Evolutionary conservation across 2,329 filamentous ascomycete genomes (phyloP), one percentile per base, ranked within the genome.

Genomic region (Penicillium sp.): DNA sequence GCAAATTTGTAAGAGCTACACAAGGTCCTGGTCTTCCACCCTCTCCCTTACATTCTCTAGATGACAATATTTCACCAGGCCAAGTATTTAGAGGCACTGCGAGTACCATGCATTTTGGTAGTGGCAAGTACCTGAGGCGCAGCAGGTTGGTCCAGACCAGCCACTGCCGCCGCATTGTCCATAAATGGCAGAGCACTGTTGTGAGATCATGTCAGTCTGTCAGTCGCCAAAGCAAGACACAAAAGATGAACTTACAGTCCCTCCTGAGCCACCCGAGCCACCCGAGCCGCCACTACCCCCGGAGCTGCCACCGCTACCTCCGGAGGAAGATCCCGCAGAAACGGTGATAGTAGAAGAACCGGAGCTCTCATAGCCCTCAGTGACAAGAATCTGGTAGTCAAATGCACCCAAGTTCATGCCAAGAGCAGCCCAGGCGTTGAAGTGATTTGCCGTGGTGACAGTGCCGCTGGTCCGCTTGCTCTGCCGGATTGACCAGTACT

Each of bases 351-450:
- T 67, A 3, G 75, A 65, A 37, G 69, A 73, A 2, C 78, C 78
- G 61, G 71, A 76, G 63, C 76, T 78, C 65, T 78, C 58, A 53
- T 80, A 80, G 0, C 78, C 78, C 67, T 81, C 79, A 0, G 76
- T 79, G 1, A 76, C 75, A 13, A 80, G 66, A 55, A 80, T 78
- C 68, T 79, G 77, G 55, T 79, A 79, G 60, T 79, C 70, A 58
- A 71, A 71, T 4, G 70, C 68, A 0, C 75, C 75, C 38, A 78
- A 26, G 5, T 65, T 65, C 70, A 79, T 64, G 1, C 75, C 75
- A 25, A 71, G 62, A 5, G 52, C 52, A 6, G 68, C 67, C 75
- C 76, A 78, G 0, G 74, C 76, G 38, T 73, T 68, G 59, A 78
- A 78, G 55, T 78, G 75, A 49, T 77, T 78, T 3, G 62, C 65